Conservation (phyloP, 305 asterid genomes). For the Fraxinus nigra region DNA sequence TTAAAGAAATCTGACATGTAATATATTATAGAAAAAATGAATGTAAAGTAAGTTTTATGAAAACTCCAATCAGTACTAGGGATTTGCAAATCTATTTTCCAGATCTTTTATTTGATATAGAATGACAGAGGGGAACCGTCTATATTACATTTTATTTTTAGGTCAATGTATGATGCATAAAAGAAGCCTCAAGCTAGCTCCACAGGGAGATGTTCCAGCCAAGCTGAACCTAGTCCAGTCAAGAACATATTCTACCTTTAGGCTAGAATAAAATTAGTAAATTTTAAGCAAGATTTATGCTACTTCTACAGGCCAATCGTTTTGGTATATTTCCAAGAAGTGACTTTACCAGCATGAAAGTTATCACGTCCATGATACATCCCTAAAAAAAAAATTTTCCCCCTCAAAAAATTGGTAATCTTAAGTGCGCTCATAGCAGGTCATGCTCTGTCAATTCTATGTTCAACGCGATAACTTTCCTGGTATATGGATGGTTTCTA, state of each 20-base stretch:
- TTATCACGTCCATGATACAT: not conserved
- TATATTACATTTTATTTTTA: not conserved
- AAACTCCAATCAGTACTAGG: not conserved
- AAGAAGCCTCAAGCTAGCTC: not conserved
- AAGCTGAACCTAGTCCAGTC: not conserved
- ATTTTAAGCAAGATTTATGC: not conserved
- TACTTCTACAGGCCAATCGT: not conserved
- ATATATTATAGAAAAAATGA: not conserved
- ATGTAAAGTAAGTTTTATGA: not conserved
- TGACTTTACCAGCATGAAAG: not conserved
- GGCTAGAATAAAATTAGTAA: not conserved
- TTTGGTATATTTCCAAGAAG: not conserved
- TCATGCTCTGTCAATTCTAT: not conserved
- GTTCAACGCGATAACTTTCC: not conserved
- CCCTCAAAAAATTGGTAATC: not conserved
- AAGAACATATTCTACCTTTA: not conserved
- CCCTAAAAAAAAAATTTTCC: not conserved
- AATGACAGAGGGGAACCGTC: not conserved
- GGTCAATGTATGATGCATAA: not conserved
- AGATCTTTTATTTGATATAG: not conserved
- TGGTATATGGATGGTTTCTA: not conserved
- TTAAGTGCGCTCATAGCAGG: not conserved
- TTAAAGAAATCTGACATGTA: not conserved
- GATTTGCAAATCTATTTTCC: not conserved
- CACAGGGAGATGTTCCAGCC: not conserved